Conservation (phyloP, 2,329 filamentous ascomycete species). For the Huntiella abstrusa region DNA sequence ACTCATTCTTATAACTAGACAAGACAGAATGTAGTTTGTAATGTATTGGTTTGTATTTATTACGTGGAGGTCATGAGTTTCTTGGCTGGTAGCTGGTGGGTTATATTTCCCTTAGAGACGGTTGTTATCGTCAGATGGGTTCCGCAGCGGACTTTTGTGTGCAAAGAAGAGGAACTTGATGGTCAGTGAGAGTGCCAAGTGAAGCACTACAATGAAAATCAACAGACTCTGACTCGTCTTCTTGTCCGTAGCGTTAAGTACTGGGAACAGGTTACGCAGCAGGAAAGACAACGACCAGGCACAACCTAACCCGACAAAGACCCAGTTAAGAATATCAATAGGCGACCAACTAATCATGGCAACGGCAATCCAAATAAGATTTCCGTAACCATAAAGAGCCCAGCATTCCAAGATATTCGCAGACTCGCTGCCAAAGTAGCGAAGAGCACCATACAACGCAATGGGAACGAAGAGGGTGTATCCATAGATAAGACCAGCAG, state of each 20-base stretch:
- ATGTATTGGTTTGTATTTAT: neutral
- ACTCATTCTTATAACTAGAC: conserved; percentile 13
- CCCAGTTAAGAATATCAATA: conserved; percentile 73
- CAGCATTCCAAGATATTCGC: conserved; percentile 90
- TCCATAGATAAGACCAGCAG: conserved; percentile 83
- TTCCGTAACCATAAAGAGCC: conserved; percentile 89
- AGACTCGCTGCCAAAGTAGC: conserved; percentile 87
- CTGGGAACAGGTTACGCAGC: conserved; percentile 71
- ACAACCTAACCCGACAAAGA: conserved; percentile 77
- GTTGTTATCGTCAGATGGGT: neutral
- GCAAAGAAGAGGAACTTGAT: conserved; percentile 98
- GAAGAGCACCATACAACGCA: conserved; percentile 67
- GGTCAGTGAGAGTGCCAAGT: conserved; percentile 75
- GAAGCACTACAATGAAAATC: conserved; percentile 63
- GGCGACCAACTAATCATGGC: conserved; percentile 82
- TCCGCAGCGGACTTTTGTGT: conserved; percentile 39
- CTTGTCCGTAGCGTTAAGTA: conserved; percentile 79
- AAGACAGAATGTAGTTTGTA: neutral
- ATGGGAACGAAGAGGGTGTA: conserved; percentile 81
- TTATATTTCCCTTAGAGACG: conserved; percentile 1
- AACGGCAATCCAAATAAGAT: conserved; percentile 93
- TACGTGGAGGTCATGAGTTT: neutral
- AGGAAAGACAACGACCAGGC: conserved; percentile 68
- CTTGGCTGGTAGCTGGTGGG: neutral
- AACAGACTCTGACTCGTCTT: conserved; percentile 81